Base-by-base conservation (phyloP, 2,329 filamentous ascomycete genomes). In the Aureobasidium sp. region DNA sequence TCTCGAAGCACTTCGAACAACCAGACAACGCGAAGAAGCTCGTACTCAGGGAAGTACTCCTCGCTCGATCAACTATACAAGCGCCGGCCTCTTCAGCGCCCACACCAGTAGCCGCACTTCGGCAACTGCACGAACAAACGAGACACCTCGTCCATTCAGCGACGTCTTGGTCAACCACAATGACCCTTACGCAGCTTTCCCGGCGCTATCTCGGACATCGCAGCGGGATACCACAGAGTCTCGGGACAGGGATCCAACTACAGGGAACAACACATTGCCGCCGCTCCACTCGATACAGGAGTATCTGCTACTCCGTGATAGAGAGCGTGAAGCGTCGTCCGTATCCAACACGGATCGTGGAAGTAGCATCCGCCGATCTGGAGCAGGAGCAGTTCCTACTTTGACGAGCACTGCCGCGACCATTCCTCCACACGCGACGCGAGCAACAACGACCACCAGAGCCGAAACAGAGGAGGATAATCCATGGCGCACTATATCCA, bases 401-500 rank as follows among this genome's bases (percentile, higher is more conserved):
- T 5, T 35, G 22, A 57, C 53, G 14, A 57, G 53, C 6, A 33
- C 56, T 29, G 56, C 42, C 14, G 4, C 42, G 5, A 59, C 44
- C 22, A 39, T 64, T 17, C 61, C 61, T 22, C 61, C 63, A 17
- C 57, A 64, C 39, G 63, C 63, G 33, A 48, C 59, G 3, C 50
- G 61, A 22, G 52, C 56, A 12, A 39, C 61, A 7, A 37, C 39
- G 12, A 37, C 33, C 33, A 57, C 29, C 42, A 24, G 45, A 24
- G 15, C 57, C n/a, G 37, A 60, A 42, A 35, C 40, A 9, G 61
- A 64, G 1, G 64, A 75, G 39, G 76, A 78, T 52, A 71, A 71
- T 50, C 76, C 78, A 11, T 80, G 77, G 78, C 76, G 75, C 47
- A 77, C 75, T 4, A 79, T 80, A 48, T 75, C 79, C 67, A 76